Evolutionary conservation across 108 stramenopile species (phyloP).

Genomic region (Epithemia pelagica): DNA sequence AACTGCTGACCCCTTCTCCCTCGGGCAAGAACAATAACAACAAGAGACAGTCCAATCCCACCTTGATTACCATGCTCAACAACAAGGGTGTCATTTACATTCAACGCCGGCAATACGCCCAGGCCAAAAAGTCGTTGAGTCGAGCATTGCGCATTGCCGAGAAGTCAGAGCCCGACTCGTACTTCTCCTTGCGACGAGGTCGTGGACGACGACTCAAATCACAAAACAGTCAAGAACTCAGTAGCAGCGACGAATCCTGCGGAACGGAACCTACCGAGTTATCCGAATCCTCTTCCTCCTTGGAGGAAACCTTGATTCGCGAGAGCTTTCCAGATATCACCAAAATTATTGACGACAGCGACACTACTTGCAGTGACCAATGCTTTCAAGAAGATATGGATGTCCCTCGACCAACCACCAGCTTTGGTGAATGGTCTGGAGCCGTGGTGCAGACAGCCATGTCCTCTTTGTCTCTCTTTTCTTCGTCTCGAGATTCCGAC

Average conservation of each 20-base stretch:
- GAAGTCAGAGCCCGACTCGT: not conserved
- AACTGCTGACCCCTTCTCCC: not conserved
- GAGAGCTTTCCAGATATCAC: not conserved
- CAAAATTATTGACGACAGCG: not conserved
- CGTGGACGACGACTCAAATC: conserved; percentile 1
- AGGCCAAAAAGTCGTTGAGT: conserved; percentile 17
- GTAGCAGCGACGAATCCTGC: not conserved
- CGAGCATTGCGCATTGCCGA: conserved; percentile 17
- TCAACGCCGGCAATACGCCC: conserved; percentile 22
- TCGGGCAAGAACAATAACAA: not conserved
- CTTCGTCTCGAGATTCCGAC: conserved; percentile 1
- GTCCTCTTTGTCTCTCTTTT: not conserved
- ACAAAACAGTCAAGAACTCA: not conserved
- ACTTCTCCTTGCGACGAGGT: not conserved
- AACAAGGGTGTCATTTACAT: conserved; percentile 31
- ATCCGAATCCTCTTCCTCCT: not conserved
- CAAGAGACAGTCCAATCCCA: not conserved
- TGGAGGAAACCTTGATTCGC: not conserved
- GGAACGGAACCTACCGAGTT: not conserved
- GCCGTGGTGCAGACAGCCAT: not conserved
- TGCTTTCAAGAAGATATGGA: not conserved
- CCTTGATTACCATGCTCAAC: conserved; percentile 30
- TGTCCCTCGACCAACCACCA: not conserved
- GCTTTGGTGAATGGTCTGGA: not conserved
- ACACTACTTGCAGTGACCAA: not conserved